Percentiles rank a stretch among this genome's conserved stretches.
These are phyloP conservation scores for Dianthus caryophyllus DNA, from an alignment of 148 eudicot species.

Conservation along the genomic window DNA sequence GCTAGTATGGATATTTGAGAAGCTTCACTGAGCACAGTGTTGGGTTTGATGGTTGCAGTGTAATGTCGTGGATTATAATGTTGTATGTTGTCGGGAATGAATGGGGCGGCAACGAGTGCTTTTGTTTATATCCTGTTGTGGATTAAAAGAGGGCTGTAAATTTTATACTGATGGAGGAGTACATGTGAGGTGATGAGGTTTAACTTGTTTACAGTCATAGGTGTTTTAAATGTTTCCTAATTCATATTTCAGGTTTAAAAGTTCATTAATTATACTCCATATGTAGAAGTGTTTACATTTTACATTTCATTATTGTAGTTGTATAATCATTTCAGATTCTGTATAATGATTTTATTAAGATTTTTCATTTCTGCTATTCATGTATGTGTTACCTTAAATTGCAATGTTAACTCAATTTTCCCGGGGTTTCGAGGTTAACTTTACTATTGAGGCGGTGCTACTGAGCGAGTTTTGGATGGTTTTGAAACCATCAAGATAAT, in stretches of 20 bases:
- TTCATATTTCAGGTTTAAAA: not conserved
- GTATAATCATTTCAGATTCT: not conserved
- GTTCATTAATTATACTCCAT: not conserved
- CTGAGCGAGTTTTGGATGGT: too few species aligned
- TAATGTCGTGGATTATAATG: not conserved
- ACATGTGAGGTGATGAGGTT: too few species aligned
- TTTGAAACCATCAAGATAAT: too few species aligned
- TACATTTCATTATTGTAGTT: too few species aligned
- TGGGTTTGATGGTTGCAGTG: not conserved
- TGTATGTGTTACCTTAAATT: too few species aligned
- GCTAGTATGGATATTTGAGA: too few species aligned
- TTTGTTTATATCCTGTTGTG: slow-evolving; percentile 1
- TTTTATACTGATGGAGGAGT: not conserved
- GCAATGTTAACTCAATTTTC: too few species aligned
- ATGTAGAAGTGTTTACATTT: not conserved
- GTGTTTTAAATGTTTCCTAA: not conserved
- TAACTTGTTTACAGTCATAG: not conserved
- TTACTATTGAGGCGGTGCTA: too few species aligned
- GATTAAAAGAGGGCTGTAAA: slow-evolving; percentile 12
- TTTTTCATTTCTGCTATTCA: not conserved
- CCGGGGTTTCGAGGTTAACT: too few species aligned
- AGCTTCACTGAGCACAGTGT: too few species aligned
- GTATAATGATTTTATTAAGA: not conserved
- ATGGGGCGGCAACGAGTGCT: not conserved
- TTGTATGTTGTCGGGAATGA: not conserved